Evolutionary conservation across 2,329 filamentous ascomycete species (phyloP), one percentile per base, ranked within the genome.

Genomic region (Sclerotinia subarctica): DNA sequence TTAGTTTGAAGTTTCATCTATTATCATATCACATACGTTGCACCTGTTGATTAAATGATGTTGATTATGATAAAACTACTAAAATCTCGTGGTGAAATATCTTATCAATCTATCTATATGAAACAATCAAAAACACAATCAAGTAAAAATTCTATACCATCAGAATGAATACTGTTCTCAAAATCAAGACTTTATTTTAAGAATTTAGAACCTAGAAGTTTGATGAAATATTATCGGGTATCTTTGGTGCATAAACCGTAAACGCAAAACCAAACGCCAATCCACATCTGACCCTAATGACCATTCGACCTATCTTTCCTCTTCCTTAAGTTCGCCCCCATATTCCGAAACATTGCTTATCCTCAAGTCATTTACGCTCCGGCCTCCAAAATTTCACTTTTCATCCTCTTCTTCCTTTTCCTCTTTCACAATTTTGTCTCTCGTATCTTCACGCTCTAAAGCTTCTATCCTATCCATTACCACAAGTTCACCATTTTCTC

Each of bases 401-500:
- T 29, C 38, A 42, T 11, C 21, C 21, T n/a, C 44, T 38, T 54
- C 24, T 42, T 64, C 35, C 11, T n/a, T 44, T 51, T 62, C 59
- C 35, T 62, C 59, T 32, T 11, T 51, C 6, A 29, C 44, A 49
- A 21, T 38, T 11, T 51, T 51, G 29, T 51, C 59, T 62, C 24
- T 51, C 2, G 21, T 10, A 51, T 62, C 46, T 24, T 32, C 59
- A 38, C 2, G 46, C 29, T 62, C 59, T 8, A 62, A 35, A 7
- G 29, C 32, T 15, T 60, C 42, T 8, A 44, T n/a, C 29, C 11
- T 35, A 15, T 59, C 57, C 42, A 26, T 32, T 10, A 32, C 19
- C 7, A 59, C n/a, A 42, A 66, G 54, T 46, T 66, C 64, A 19
- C 64, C 56, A 51, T 66, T 66, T 13, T 66, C 74, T 21, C 69